Conservation (phyloP, 2,329 filamentous ascomycete species). For the Plectosphaerella plurivora region DNA sequence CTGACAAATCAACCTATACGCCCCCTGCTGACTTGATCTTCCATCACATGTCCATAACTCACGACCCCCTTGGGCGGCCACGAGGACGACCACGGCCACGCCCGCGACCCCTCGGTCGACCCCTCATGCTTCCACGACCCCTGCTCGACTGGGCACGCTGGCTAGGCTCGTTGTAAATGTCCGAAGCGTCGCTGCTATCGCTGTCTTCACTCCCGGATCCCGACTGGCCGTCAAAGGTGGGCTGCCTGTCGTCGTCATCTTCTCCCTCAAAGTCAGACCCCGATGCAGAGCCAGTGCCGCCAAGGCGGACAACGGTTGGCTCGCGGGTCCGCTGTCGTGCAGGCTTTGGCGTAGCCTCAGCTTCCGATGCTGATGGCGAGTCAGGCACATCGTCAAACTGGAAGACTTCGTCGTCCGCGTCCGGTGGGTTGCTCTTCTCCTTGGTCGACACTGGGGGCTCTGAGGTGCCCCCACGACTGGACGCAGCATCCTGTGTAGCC, state of each 20-base stretch:
- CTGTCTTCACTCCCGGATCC: slow-evolving; percentile 6
- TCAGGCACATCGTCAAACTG: background rate
- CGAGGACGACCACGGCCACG: slow-evolving; percentile 3
- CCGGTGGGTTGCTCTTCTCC: too few species aligned
- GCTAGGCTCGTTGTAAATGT: background rate
- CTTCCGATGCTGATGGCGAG: slow-evolving; percentile 2
- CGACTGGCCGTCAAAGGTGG: slow-evolving; percentile 2
- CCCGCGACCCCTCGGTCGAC: slow-evolving; percentile 5
- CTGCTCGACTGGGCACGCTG: background rate
- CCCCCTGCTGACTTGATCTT: too few species aligned
- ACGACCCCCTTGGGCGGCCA: background rate
- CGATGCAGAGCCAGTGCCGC: slow-evolving; percentile 7
- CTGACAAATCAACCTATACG: too few species aligned
- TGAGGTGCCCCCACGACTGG: too few species aligned
- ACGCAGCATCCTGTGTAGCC: too few species aligned
- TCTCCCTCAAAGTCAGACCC: slow-evolving; percentile 5
- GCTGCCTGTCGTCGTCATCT: background rate
- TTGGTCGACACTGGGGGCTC: too few species aligned
- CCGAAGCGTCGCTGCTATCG: slow-evolving; percentile 4
- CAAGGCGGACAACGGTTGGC: slow-evolving; percentile 9
- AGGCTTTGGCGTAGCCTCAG: background rate
- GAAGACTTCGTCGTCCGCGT: too few species aligned
- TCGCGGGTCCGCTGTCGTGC: background rate
- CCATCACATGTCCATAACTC: too few species aligned
- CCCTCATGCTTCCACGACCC: slow-evolving; percentile 2